phyloP scores from a whole-genome alignment of 495 filamentous ascomycete species.

The Neurospora africana region DNA sequence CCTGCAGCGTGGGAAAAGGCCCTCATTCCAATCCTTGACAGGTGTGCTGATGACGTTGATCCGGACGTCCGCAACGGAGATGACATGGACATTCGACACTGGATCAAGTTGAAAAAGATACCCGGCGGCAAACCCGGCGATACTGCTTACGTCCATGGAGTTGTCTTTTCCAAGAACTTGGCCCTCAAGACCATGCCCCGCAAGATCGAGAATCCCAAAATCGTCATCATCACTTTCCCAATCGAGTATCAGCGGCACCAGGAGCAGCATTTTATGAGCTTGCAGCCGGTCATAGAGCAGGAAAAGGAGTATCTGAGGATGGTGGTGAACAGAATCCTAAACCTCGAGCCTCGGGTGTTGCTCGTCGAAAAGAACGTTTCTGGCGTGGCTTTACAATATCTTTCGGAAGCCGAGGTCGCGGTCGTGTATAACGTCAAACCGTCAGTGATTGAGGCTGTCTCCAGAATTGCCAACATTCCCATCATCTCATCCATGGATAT shows the following conservation, averaged over 20 bases:
- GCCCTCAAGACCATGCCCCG: slow-evolving; percentile 93
- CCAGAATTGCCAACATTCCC: slow-evolving; percentile 77
- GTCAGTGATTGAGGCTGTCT: slow-evolving; percentile 89
- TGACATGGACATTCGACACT: slow-evolving; percentile 97
- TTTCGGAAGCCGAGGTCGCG: slow-evolving; percentile 78
- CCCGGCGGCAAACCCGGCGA: slow-evolving; percentile 82
- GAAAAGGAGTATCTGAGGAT: slow-evolving; percentile 92
- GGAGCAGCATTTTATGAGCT: slow-evolving; percentile 94
- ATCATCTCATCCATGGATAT: slow-evolving; percentile 95
- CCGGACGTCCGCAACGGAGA: slow-evolving; percentile 82
- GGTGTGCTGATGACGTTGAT: slow-evolving; percentile 89
- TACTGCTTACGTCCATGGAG: slow-evolving; percentile 86
- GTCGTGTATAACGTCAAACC: slow-evolving; percentile 94
- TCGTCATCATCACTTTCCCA: slow-evolving; percentile 87
- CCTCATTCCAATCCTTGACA: slow-evolving; percentile 79
- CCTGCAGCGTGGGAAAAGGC: slow-evolving; percentile 78
- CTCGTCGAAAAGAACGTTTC: slow-evolving; percentile 86
- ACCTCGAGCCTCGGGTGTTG: slow-evolving; percentile 71
- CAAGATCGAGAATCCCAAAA: slow-evolving; percentile 71
- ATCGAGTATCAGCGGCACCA: slow-evolving; percentile 89
- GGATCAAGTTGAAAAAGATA: slow-evolving; percentile 95
- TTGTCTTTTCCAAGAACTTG: slow-evolving; percentile 95
- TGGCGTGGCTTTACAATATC: slow-evolving; percentile 75
- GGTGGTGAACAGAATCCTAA: slow-evolving; percentile 83
- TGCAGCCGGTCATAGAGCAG: slow-evolving; percentile 93